These are phyloP conservation scores for Lasiosphaeriaceae sp. DNA, from an alignment of 495 filamentous ascomycete genomes.

Conservation along the genomic window DNA sequence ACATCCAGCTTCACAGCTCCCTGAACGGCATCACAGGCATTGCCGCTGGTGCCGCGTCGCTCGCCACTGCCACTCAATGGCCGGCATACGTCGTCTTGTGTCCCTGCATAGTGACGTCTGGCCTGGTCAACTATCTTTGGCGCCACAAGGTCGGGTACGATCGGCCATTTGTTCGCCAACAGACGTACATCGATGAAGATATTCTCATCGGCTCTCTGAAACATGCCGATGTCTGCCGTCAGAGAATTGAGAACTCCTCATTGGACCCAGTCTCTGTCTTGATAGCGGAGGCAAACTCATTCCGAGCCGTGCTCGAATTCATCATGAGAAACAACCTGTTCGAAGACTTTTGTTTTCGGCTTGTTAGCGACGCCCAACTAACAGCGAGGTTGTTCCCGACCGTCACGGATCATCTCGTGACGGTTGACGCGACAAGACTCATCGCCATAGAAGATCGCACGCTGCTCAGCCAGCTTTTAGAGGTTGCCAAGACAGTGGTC, in stretches of 20 bases:
- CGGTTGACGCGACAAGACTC: neutral
- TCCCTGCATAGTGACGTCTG: constrained; percentile 44
- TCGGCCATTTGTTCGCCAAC: constrained; percentile 27
- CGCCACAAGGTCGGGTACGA: constrained; percentile 44
- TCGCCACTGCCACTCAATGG: constrained; percentile 47
- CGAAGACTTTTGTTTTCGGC: constrained; percentile 32
- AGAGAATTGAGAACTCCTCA: no score
- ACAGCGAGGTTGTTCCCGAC: constrained; percentile 10
- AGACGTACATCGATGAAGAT: no score
- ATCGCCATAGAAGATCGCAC: neutral
- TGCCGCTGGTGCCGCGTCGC: constrained; percentile 46
- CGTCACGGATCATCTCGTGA: constrained; percentile 16
- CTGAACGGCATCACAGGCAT: constrained; percentile 42
- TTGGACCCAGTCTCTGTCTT: no score
- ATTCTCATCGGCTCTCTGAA: no score
- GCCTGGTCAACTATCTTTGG: constrained; percentile 46
- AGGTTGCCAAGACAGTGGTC: constrained; percentile 30
- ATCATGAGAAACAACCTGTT: constrained; percentile 37
- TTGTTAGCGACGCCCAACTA: constrained; percentile 24
- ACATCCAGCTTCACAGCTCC: constrained; percentile 39
- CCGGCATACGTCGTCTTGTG: constrained; percentile 47
- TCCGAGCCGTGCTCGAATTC: constrained; percentile 33
- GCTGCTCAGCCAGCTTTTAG: constrained; percentile 12
- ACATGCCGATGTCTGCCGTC: no score
- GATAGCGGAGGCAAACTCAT: constrained; percentile 17